Conservation (phyloP, 2,329 filamentous ascomycete species). For the Onygenales sp. region DNA sequence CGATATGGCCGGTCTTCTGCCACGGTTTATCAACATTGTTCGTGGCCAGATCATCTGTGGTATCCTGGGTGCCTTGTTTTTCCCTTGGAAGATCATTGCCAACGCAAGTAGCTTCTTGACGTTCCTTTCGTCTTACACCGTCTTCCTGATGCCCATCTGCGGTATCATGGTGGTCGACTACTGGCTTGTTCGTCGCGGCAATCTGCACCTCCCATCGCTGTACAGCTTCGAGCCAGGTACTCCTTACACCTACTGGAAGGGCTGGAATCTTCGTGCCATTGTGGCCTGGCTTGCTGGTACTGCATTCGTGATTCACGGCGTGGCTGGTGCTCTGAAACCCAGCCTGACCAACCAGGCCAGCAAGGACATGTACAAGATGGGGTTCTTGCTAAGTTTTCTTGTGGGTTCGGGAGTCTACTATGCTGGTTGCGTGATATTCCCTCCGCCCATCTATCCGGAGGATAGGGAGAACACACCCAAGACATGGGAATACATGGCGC, state of each 20-base stretch:
- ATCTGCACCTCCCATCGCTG: constrained; percentile 31
- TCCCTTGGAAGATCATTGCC: constrained; percentile 36
- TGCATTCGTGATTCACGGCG: background rate
- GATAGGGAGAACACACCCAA: background rate
- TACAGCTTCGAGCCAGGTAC: constrained; percentile 14
- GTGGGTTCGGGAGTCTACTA: background rate
- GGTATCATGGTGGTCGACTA: constrained; percentile 34
- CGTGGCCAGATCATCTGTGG: constrained; percentile 34
- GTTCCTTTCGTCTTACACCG: constrained; percentile 33
- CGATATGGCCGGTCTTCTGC: constrained; percentile 34
- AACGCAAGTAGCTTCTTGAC: constrained; percentile 33
- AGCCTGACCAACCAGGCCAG: background rate
- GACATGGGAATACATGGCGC: constrained; percentile 11
- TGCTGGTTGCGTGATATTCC: background rate
- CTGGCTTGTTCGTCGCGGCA: constrained; percentile 26
- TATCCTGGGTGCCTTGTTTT: constrained; percentile 25
- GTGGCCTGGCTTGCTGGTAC: background rate
- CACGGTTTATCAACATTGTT: constrained; percentile 34
- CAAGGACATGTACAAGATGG: background rate
- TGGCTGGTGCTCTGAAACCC: constrained; percentile 11
- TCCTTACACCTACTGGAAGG: background rate
- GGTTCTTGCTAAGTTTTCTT: background rate
- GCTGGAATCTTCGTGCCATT: background rate
- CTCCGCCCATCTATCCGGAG: background rate
- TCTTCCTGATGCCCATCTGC: constrained; percentile 34